Conservation (phyloP, 805 yeast species). For the Ogataea populi-albae region DNA sequence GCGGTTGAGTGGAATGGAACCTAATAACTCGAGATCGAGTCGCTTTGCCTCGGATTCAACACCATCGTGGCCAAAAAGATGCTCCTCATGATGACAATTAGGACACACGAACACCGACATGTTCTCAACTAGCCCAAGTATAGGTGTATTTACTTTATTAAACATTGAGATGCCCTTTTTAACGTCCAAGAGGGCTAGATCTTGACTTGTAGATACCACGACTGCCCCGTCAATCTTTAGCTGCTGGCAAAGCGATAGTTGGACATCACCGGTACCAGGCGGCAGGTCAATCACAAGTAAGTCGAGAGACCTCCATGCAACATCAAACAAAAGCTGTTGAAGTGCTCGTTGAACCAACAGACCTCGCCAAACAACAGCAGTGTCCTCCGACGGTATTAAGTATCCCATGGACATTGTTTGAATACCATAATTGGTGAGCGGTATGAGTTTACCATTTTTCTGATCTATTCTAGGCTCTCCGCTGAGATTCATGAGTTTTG, state of each 20-base stretch:
- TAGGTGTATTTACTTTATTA: conserved; percentile 63
- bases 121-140: conserved; percentile 75
- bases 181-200: conserved; percentile 77
- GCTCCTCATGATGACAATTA: conserved; percentile 68
- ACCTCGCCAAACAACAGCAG: conserved; percentile 83
- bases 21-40: conserved; percentile 51
- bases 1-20: conserved; percentile 64
- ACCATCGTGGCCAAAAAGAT: conserved; percentile 70
- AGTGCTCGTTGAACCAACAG: conserved; percentile 83
- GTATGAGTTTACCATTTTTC: conserved; percentile 52
- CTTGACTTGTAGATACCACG: conserved; percentile 84
- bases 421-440: conserved; percentile 69
- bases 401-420: conserved; percentile 91
- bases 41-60: conserved; percentile 47
- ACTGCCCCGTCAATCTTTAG: conserved; percentile 75
- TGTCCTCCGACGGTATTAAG: conserved; percentile 58
- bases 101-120: conserved; percentile 80
- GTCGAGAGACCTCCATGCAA: conserved; percentile 68
- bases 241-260: conserved; percentile 77
- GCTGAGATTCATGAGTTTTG: conserved; percentile 59
- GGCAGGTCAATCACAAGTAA: conserved; percentile 79
- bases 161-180: conserved; percentile 80
- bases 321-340: conserved; percentile 80
- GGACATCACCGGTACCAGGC: conserved; percentile 90
- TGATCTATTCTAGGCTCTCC: conserved; percentile 65